These are phyloP conservation scores for Vinca minor DNA, from an alignment of 257 asterid species.

Conservation along the genomic window DNA sequence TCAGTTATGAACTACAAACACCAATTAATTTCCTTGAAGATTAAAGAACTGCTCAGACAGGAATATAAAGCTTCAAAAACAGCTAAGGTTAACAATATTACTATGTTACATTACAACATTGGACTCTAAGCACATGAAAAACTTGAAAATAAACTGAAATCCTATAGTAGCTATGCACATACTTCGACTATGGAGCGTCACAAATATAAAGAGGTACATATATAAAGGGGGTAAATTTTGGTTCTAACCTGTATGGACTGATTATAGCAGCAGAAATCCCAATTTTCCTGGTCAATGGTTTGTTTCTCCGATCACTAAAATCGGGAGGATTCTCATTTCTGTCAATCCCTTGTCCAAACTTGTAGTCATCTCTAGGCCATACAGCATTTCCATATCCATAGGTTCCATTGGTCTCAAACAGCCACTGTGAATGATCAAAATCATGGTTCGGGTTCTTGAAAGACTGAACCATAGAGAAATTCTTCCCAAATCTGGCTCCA, in stretches of 20 bases:
- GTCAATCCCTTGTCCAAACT: slow-evolving; percentile 46
- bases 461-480: slow-evolving; percentile 73
- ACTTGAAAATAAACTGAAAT: no score
- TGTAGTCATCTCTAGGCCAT: slow-evolving; percentile 77
- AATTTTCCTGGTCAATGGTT: slow-evolving; percentile 71
- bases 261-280: slow-evolving; percentile 76
- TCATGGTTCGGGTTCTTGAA: slow-evolving; percentile 82
- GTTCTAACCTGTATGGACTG: slow-evolving; percentile 74
- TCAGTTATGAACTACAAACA: not conserved
- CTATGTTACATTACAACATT: no score
- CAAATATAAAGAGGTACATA: no score
- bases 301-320: slow-evolving; percentile 68
- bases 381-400: slow-evolving; percentile 94
- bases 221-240: no score
- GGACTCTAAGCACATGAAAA: no score
- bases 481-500: slow-evolving; percentile 58
- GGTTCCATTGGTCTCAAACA: slow-evolving; percentile 90
- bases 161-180: no score
- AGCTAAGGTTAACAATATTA: no score
- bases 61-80: no score
- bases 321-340: slow-evolving; percentile 60
- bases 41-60: not conserved
- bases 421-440: slow-evolving; percentile 75
- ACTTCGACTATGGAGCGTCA: no score
- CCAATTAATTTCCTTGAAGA: not conserved